phyloP scores from a whole-genome alignment of 1,284 basidiomycete species.

The Austroboletus niveus region DNA sequence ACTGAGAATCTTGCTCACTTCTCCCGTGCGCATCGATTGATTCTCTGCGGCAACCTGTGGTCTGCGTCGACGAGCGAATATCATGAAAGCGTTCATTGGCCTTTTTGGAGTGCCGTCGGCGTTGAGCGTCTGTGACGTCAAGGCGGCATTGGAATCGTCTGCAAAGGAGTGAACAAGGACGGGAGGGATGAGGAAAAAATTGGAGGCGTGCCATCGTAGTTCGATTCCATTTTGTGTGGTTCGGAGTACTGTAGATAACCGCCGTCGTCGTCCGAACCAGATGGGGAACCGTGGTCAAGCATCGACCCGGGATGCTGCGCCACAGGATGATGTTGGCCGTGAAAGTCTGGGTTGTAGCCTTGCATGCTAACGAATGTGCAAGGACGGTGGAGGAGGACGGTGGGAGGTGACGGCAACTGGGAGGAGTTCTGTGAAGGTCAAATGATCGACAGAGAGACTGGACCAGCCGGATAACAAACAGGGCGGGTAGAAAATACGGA shows the following conservation, averaged over 20 bases:
- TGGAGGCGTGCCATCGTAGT: slow-evolving; percentile 41
- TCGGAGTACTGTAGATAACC: slow-evolving; percentile 35
- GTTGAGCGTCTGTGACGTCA: slow-evolving; percentile 76
- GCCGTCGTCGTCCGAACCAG: slow-evolving; percentile 49
- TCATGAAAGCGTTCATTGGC: slow-evolving; percentile 90
- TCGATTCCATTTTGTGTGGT: slow-evolving; percentile 38
- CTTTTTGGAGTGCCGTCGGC: slow-evolving; percentile 81
- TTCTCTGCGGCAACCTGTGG: slow-evolving; percentile 80
- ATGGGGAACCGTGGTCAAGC: slow-evolving; percentile 44
- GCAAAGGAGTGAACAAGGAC: slow-evolving; percentile 13
- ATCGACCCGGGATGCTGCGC: slow-evolving; percentile 27
- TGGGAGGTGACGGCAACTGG: not conserved
- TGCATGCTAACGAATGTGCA: slow-evolving; percentile 27
- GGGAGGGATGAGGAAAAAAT: slow-evolving; percentile 8
- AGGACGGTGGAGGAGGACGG: not conserved
- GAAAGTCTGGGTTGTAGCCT: slow-evolving; percentile 18
- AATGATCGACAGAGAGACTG: slow-evolving; percentile 26
- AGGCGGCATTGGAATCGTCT: slow-evolving; percentile 51
- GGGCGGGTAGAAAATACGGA: slow-evolving; percentile 20
- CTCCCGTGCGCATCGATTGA: slow-evolving; percentile 81
- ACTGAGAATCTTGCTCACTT: slow-evolving; percentile 79
- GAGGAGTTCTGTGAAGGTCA: slow-evolving; percentile 16
- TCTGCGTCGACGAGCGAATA: slow-evolving; percentile 76
- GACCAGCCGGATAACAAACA: slow-evolving; percentile 29
- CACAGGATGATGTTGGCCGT: slow-evolving; percentile 19